These are phyloP conservation scores for Coelastrella sp. DNA, from an alignment of 139 green algal genomes.

Conservation along the genomic window DNA sequence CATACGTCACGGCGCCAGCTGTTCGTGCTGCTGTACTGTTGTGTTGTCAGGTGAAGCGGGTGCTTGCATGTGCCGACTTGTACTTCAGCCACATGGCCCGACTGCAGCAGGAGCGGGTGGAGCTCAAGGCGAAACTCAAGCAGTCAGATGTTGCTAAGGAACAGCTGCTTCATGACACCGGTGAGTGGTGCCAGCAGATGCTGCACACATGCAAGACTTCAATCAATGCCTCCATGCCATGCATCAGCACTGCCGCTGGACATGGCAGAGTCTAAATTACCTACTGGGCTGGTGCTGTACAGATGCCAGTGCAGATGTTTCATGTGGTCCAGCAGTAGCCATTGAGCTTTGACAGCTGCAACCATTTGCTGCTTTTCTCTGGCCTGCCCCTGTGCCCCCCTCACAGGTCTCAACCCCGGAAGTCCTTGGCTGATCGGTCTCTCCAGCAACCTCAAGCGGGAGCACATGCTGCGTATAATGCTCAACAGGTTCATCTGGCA, in stretches of 20 bases:
- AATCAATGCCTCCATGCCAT: too few relatives aligned
- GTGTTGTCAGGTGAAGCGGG: background rate
- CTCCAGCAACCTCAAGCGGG: background rate
- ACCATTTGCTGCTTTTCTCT: background rate
- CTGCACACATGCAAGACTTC: too few relatives aligned
- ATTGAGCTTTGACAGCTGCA: background rate
- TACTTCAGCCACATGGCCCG: background rate
- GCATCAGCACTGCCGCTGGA: too few relatives aligned
- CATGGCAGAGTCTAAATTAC: too few relatives aligned
- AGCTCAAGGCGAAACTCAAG: background rate
- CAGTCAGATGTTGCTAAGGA: background rate
- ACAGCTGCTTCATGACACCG: background rate
- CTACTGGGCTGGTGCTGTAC: too few relatives aligned
- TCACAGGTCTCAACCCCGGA: background rate
- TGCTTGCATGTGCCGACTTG: background rate
- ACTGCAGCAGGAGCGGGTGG: background rate
- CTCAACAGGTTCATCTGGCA: background rate
- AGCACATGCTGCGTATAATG: background rate
- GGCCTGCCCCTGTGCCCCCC: background rate
- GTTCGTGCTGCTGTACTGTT: background rate
- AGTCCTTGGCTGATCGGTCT: background rate
- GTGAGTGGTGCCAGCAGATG: background rate
- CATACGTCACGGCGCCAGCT: background rate
- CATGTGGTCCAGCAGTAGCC: background rate
- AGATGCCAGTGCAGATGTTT: too few relatives aligned